Conservation (phyloP, 1,284 basidiomycete genomes). For the Caloboletus inedulis region DNA sequence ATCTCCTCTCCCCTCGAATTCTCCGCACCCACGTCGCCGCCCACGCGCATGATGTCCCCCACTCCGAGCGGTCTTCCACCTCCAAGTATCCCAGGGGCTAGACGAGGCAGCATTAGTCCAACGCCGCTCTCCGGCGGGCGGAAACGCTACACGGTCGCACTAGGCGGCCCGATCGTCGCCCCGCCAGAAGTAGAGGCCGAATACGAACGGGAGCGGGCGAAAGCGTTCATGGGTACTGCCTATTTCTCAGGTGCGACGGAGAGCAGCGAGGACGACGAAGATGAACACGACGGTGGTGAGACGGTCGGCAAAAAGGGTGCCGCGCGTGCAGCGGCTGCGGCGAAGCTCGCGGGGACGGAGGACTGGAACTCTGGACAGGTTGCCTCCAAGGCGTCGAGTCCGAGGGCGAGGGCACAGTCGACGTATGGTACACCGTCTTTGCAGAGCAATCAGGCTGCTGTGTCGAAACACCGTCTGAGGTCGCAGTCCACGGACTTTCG, state of each 20-base stretch:
- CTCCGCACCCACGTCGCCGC: slow-evolving; percentile 22
- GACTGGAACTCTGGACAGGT: slow-evolving; percentile 3
- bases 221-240: slow-evolving; percentile 35
- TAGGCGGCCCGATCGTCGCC: slow-evolving; percentile 63
- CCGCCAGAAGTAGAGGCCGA: slow-evolving; percentile 40
- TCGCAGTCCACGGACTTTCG: slow-evolving; percentile 34
- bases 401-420: slow-evolving; percentile 49
- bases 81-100: slow-evolving; percentile 33
- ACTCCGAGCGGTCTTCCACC: slow-evolving; percentile 33
- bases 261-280: slow-evolving; percentile 32
- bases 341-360: slow-evolving; percentile 27
- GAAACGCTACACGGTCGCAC: slow-evolving; percentile 78
- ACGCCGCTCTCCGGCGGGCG: slow-evolving; percentile 49
- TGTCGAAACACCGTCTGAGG: slow-evolving; percentile 22
- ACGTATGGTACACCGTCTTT: slow-evolving; percentile 38
- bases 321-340: slow-evolving; percentile 32
- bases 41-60: slow-evolving; percentile 23
- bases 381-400: slow-evolving; percentile 16
- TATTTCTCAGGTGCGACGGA: slow-evolving; percentile 44
- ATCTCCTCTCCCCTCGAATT: slow-evolving; percentile 27
- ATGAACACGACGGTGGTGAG: slow-evolving; percentile 47
- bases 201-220: slow-evolving; percentile 30
- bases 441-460: slow-evolving; percentile 28
- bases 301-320: slow-evolving; percentile 55
- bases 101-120: slow-evolving; percentile 57